Evolutionary conservation across 2,329 filamentous ascomycete species (phyloP), one percentile per base, ranked within the genome.

Genomic region (Chrysoporthe austroafricana): DNA sequence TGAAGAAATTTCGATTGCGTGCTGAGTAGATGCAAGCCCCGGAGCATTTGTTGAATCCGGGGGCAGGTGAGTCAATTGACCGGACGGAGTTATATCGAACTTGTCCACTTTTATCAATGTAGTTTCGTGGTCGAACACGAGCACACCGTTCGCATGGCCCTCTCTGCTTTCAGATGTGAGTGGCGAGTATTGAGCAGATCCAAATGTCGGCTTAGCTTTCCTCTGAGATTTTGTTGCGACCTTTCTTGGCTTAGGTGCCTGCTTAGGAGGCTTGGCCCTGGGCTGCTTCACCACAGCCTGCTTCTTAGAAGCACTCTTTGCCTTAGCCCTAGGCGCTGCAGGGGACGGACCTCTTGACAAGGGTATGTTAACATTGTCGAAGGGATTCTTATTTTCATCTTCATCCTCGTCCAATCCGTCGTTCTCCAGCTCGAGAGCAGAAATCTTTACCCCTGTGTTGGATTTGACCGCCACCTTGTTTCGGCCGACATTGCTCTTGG

Each of bases 371-470:
- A 44, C 7, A 8, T 21, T 48, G 18, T 52, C 60, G 18, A 62
- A 62, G 16, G 60, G 44, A 2, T 61, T 32, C 8, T 16, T 21
- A 8, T n/a, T 14, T 18, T 32, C 32, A 2, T 13, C 14, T 8
- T 26, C 36, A 11, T 34, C 3, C 2, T 48, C 13, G 26, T 26
- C 26, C 26, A 26, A 26, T 14, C 14, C 8, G 8, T 60, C 59
- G 0, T 13, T 11, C 8, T 69, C 60, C 13, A 66, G 7, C 21
- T 63, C 64, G 4, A 57, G 60, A 2, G 54, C 64, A 21, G 64
- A 39, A 32, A 63, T 2, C 46, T 56, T 69, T 11, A 60, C 59
- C 8, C 62, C 48, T 4, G 44, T 59, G 6, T 63, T 66, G n/a
- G 36, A 50, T 14, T 59, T 62, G 43, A 43, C 13, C n/a, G 62